Conservation (phyloP, 2,329 filamentous ascomycete species). For the Aspergillus tanneri region DNA sequence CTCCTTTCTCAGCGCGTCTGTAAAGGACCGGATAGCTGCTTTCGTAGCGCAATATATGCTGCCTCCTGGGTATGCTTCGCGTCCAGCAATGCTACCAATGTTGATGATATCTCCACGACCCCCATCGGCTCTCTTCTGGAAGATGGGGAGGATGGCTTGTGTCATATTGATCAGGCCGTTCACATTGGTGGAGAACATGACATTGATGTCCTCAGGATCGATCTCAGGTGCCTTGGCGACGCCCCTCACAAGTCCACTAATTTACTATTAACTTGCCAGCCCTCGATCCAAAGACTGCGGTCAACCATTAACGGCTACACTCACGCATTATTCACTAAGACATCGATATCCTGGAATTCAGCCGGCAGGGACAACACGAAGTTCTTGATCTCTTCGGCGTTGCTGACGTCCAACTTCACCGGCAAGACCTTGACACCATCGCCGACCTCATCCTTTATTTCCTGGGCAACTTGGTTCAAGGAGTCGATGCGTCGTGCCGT, state of each 20-base stretch:
- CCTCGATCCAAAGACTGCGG: background rate
- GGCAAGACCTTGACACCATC: conserved; percentile 78
- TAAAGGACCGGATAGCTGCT: conserved; percentile 81
- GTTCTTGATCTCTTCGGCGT: conserved; percentile 66
- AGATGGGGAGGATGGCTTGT: conserved; percentile 81
- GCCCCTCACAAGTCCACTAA: conserved; percentile 81
- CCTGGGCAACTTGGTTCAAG: conserved; percentile 70
- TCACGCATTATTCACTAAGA: conserved; percentile 95
- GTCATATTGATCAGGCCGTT: conserved; percentile 96
- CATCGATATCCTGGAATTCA: conserved; percentile 80
- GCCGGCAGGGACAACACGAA: conserved; percentile 74
- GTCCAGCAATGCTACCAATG: conserved; percentile 85
- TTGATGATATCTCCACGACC: conserved; percentile 94
- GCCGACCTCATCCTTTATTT: conserved; percentile 75
- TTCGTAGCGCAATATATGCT: conserved; percentile 94
- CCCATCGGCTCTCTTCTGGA: conserved; percentile 66
- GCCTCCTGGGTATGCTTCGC: conserved; percentile 80
- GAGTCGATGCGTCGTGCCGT: conserved; percentile 83
- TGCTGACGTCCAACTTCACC: conserved; percentile 83
- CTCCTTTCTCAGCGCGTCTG: conserved; percentile 78
- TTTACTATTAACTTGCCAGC: conserved; percentile 9
- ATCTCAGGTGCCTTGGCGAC: conserved; percentile 85
- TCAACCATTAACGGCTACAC: conserved; percentile 65
- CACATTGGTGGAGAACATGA: conserved; percentile 93
- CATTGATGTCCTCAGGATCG: conserved; percentile 72